Evolutionary conservation across 192 early-diverging fungal species (phyloP), one percentile per base, ranked within the genome.

Genomic region (Dissophora ornata): DNA sequence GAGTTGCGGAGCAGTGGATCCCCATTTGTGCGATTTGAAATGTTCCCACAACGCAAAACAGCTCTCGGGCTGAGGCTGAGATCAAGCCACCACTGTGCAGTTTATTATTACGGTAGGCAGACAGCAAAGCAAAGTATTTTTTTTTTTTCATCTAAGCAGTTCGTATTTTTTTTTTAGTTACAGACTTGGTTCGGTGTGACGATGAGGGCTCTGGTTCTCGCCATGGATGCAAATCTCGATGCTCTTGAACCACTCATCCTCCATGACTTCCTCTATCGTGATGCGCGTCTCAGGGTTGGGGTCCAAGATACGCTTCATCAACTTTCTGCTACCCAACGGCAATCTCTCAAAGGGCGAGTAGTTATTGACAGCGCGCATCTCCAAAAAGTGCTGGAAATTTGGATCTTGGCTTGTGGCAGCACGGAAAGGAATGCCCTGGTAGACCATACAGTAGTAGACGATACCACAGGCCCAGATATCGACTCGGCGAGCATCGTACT

Each of bases 391-490:
- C 33, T 81, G 77, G 66, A 88, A 91, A 71, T 88, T 90, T 36
- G 81, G 80, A 70, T 92, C 91, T 15, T 88, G 83, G 41, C 82
- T 67, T 40, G 81, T 84, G 15, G 88, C 84, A 0, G 79, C 81
- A 56, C 86, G 83, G 78, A 87, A 91, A 9, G 90, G 86, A 32
- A 92, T 88, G 25, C 84, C 87, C 50, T 87, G 84, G 71, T 87
- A 88, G 34, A 89, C 81, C 84, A 93, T 87, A 19, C 90, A 89
- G 77, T 93, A 97, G 85, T 89, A 95, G n/a, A 97, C 95, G 18
- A 98, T 92, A 41, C 94, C 97, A 21, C 90, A 87, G 28, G 94
- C 88, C 97, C 97, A 98, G 41, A 98, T 85, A 69, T 98, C 97
- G 7, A 95, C 90, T n/a, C 87, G 80, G 68, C 94, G 90, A 10